Conservation (phyloP, 1,139 yeast species). For the Yamadazyma taylorii region DNA sequence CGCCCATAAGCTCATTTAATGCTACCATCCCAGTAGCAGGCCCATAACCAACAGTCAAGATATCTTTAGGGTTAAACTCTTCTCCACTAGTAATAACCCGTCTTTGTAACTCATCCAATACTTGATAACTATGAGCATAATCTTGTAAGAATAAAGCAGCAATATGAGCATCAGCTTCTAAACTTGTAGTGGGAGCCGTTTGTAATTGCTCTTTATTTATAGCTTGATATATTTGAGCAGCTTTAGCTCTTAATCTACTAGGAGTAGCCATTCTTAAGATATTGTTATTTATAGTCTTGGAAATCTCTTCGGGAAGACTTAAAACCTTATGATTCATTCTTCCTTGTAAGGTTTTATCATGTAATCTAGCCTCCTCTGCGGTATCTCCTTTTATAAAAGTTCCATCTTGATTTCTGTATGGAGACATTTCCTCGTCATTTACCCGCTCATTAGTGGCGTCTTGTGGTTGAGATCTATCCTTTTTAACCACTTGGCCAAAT, state of each 20-base stretch:
- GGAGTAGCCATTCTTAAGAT: constrained; percentile 57
- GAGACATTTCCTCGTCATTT: constrained; percentile 14
- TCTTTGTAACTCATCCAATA: constrained; percentile 63
- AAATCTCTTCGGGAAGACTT: constrained; percentile 51
- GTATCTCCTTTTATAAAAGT: constrained; percentile 43
- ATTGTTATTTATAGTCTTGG: constrained; percentile 58
- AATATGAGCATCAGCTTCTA: constrained; percentile 80
- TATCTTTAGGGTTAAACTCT: constrained; percentile 60
- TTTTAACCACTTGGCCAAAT: constrained; percentile 50
- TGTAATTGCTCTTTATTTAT: constrained; percentile 54
- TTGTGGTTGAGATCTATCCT: constrained; percentile 9
- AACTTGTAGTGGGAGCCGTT: constrained; percentile 47
- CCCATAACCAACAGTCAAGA: constrained; percentile 84
- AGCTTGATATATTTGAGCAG: constrained; percentile 51
- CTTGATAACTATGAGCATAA: constrained; percentile 71
- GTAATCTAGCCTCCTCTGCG: constrained; percentile 54
- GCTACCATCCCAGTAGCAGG: constrained; percentile 95
- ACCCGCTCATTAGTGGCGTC: constrained; percentile 1
- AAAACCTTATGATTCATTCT: constrained; percentile 47
- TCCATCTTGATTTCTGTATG: constrained; percentile 41
- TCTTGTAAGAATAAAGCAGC: constrained; percentile 85
- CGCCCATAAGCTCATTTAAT: constrained; percentile 76
- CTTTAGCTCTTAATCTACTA: constrained; percentile 53
- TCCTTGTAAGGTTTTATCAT: constrained; percentile 48
- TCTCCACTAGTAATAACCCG: constrained; percentile 35